Conservation (phyloP, 169 alveolate species). For the Miamiensis avidus region DNA sequence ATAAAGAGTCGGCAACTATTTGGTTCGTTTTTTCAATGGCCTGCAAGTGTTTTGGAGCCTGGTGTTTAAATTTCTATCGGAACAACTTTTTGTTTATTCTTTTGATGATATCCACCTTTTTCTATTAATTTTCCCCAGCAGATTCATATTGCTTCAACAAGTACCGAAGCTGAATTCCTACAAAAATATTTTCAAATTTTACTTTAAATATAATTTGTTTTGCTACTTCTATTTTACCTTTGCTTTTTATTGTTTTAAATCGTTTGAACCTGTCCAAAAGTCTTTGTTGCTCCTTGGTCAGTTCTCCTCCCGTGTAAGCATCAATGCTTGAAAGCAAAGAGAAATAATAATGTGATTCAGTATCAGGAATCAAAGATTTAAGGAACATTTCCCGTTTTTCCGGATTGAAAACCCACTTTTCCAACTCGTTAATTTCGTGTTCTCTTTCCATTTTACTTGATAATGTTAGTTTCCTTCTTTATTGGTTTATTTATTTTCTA, state of each 20-base stretch:
- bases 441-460: neutral
- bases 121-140: neutral
- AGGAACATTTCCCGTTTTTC: neutral
- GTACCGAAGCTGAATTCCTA: neutral
- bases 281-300: neutral
- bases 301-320: neutral
- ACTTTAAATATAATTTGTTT: too few species aligned
- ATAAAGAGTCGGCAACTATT: too few species aligned
- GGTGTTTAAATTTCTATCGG: neutral
- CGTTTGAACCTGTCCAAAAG: neutral
- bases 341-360: slow-evolving; percentile 19
- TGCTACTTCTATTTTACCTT: neutral
- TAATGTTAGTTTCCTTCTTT: too few species aligned
- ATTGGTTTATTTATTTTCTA: too few species aligned
- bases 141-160: neutral
- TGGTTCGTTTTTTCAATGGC: neutral
- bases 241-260: neutral
- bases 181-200: too few species aligned
- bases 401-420: neutral
- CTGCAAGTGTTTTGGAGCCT: neutral
- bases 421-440: neutral
- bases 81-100: neutral
- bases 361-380: neutral
- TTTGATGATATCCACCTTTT: neutral
- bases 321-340: neutral